phyloP scores from a whole-genome alignment of 2,329 filamentous ascomycete species.

The Xylariaceae sp. region DNA sequence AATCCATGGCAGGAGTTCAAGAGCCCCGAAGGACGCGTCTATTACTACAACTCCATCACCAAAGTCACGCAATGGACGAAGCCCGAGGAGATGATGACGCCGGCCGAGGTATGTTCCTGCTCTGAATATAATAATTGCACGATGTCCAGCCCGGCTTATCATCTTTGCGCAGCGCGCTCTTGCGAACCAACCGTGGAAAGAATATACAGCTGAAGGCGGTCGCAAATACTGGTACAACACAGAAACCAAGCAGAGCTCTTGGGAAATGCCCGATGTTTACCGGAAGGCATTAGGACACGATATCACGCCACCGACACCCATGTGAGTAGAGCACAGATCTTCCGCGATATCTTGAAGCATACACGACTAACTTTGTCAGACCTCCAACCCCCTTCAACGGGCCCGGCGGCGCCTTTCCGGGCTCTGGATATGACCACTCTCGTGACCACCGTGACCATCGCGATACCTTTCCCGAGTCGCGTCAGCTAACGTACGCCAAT shows the following conservation, averaged over 20 bases:
- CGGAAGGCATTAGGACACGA: conserved; percentile 65
- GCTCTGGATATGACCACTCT: conserved; percentile 23
- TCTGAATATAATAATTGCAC: neutral
- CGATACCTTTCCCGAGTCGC: conserved; percentile 46
- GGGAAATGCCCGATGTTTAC: conserved; percentile 86
- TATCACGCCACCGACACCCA: conserved; percentile 39
- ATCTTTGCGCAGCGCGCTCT: conserved; percentile 59
- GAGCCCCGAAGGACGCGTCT: conserved; percentile 73
- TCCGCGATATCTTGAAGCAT: neutral
- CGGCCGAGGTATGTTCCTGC: conserved; percentile 59
- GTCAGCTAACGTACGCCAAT: conserved; percentile 53
- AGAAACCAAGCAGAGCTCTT: conserved; percentile 85
- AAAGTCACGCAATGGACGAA: conserved; percentile 93
- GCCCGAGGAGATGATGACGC: conserved; percentile 80
- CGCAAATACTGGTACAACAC: conserved; percentile 95
- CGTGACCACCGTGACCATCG: conserved; percentile 34
- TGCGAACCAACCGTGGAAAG: conserved; percentile 82
- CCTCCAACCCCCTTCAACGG: conserved; percentile 40
- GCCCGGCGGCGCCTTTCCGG: conserved; percentile 33
- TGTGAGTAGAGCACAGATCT: conserved; percentile 30
- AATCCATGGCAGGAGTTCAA: conserved; percentile 74
- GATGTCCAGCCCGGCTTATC: conserved; percentile 14
- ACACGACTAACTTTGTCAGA: conserved; percentile 19
- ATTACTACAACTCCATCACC: conserved; percentile 85
- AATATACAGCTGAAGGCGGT: conserved; percentile 80